These are phyloP conservation scores for Neocucurbitaria cava DNA, from an alignment of 2,329 filamentous ascomycete species.

Conservation along the genomic window DNA sequence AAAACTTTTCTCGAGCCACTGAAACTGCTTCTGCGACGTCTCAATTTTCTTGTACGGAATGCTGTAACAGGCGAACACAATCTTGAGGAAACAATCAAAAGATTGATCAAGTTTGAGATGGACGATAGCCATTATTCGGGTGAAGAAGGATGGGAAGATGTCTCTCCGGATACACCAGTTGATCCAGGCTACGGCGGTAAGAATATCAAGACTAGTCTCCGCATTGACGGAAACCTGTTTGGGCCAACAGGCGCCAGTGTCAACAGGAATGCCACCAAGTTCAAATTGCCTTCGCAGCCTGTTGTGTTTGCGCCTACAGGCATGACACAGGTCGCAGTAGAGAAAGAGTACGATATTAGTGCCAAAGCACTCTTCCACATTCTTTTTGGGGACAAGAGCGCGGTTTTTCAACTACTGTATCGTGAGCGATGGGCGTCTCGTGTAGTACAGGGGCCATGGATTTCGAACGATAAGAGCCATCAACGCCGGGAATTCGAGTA, in stretches of 20 bases:
- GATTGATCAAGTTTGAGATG: conserved; percentile 76
- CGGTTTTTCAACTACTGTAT: conserved; percentile 90
- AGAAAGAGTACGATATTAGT: conserved; percentile 86
- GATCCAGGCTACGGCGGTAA: conserved; percentile 60
- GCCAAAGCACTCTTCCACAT: conserved; percentile 96
- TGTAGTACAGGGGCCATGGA: conserved; percentile 88
- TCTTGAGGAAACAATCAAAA: conserved; percentile 73
- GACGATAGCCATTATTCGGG: conserved; percentile 66
- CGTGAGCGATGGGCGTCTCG: conserved; percentile 63
- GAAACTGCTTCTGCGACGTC: conserved; percentile 77
- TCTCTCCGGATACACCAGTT: conserved; percentile 65
- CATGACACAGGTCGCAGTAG: conserved; percentile 76
- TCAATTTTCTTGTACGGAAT: conserved; percentile 86
- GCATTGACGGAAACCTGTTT: conserved; percentile 68
- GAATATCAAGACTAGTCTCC: conserved; percentile 64
- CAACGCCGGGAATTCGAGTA: conserved; percentile 84
- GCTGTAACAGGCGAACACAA: conserved; percentile 74
- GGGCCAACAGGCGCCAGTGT: conserved; percentile 49
- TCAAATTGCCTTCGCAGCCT: conserved; percentile 81
- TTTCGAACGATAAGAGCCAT: conserved; percentile 70
- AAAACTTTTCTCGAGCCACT: conserved; percentile 94
- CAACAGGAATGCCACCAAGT: conserved; percentile 66
- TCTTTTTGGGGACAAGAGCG: conserved; percentile 94
- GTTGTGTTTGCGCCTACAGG: conserved; percentile 84
- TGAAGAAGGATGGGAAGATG: conserved; percentile 90